Percentiles rank a stretch among this genome's conserved stretches.
Evolutionary conservation across 1,139 yeast species (phyloP).

Genomic region (Blastobotrys raffinosifermentans): DNA sequence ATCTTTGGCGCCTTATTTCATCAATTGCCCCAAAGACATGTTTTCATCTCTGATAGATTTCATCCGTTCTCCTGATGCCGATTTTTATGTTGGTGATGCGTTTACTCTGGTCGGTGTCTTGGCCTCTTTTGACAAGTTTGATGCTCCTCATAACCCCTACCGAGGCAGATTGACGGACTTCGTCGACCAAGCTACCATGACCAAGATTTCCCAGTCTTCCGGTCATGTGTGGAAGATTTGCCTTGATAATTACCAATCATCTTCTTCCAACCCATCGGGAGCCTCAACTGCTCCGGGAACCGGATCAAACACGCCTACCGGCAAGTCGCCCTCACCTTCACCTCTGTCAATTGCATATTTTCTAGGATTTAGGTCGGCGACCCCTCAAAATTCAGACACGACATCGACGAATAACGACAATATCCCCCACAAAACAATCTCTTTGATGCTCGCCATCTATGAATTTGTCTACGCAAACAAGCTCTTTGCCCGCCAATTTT

Average conservation of each 20-base stretch:
- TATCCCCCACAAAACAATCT: constrained; percentile 25
- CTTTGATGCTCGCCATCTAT: constrained; percentile 31
- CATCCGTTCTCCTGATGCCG: constrained; percentile 24
- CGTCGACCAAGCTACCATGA: constrained; percentile 35
- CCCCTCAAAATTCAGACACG: not conserved
- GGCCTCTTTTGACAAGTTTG: constrained; percentile 34
- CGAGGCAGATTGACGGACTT: constrained; percentile 36
- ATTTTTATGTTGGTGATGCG: constrained; percentile 31
- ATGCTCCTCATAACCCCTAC: constrained; percentile 33
- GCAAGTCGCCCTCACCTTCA: not conserved
- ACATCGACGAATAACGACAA: constrained; percentile 4
- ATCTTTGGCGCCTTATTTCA: constrained; percentile 31
- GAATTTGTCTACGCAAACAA: constrained; percentile 35
- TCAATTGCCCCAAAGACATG: constrained; percentile 29
- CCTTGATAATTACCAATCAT: constrained; percentile 16
- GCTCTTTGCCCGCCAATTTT: constrained; percentile 29
- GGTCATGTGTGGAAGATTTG: constrained; percentile 28
- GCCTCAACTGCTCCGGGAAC: not conserved
- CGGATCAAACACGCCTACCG: not conserved
- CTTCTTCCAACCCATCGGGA: not conserved
- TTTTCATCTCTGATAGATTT: constrained; percentile 34
- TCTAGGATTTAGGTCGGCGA: too few relatives aligned
- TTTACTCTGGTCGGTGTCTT: constrained; percentile 34
- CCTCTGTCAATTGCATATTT: too few relatives aligned
- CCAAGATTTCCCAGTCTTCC: constrained; percentile 26